Conservation (phyloP, 2,329 filamentous ascomycete genomes). For the Claviceps sorghi region DNA sequence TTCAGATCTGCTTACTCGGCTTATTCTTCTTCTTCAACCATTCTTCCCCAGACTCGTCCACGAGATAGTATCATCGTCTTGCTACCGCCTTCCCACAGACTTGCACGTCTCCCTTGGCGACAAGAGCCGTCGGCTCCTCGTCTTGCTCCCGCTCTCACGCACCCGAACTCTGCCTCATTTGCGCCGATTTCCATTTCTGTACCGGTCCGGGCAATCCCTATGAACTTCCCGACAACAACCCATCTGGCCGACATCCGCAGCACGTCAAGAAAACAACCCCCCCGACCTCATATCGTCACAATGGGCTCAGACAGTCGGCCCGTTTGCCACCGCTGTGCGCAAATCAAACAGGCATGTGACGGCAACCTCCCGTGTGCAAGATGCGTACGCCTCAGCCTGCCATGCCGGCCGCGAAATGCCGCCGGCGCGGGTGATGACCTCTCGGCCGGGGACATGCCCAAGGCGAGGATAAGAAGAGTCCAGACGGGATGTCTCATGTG, state of each 20-base stretch:
- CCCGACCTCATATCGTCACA: background rate
- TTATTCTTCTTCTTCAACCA: background rate
- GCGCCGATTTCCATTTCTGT: background rate
- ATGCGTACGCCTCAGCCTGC: constrained; percentile 19
- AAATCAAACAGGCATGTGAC: constrained; percentile 23
- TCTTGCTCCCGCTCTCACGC: background rate
- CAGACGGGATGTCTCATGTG: constrained; percentile 30
- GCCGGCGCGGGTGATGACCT: constrained; percentile 4
- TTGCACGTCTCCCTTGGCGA: background rate
- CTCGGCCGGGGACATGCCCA: constrained; percentile 13
- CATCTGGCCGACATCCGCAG: background rate
- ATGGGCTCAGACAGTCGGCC: constrained; percentile 17
- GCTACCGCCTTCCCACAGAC: background rate
- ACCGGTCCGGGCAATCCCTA: background rate
- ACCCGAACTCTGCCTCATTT: background rate
- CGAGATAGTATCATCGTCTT: background rate
- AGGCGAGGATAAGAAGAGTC: constrained; percentile 19
- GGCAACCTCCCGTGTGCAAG: constrained; percentile 19
- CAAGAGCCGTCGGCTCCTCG: background rate
- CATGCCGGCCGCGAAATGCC: constrained; percentile 16
- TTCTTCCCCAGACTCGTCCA: background rate
- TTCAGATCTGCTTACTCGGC: constrained; percentile 1
- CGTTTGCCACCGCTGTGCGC: constrained; percentile 21
- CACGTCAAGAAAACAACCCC: background rate
- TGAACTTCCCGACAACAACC: background rate